Evolutionary conservation across 2,329 filamentous ascomycete genomes (phyloP).

Genomic region (Colletotrichum camelliae): DNA sequence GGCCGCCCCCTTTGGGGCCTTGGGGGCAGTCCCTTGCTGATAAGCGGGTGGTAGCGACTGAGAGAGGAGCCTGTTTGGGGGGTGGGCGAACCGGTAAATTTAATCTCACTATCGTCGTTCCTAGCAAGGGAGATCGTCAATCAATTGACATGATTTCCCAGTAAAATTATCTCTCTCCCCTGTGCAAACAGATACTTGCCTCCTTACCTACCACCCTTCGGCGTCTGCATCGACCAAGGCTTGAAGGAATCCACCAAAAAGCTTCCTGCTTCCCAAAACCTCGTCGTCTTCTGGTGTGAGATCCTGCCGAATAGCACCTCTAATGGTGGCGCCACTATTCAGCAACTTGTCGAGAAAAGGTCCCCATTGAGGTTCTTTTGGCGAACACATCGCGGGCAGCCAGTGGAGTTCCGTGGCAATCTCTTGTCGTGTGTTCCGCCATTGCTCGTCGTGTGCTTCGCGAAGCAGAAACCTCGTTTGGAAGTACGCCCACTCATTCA

Average conservation of each 20-base stretch:
- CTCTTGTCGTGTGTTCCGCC: accelerated
- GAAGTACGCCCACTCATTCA: not conserved
- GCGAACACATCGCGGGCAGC: not conserved
- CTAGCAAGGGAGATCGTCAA: not conserved
- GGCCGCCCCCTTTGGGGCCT: not conserved
- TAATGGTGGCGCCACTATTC: accelerated
- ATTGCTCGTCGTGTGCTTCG: not conserved
- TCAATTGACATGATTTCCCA: not conserved
- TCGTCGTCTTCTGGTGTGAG: not conserved
- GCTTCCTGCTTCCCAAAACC: not conserved
- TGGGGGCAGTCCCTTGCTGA: not conserved
- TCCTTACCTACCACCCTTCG: not conserved
- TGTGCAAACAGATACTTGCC: not conserved
- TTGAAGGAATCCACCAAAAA: not conserved
- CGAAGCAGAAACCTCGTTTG: not conserved
- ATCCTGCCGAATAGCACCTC: not conserved
- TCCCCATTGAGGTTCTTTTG: not conserved
- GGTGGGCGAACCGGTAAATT: not conserved
- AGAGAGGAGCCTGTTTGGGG: not conserved
- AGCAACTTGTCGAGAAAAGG: not conserved
- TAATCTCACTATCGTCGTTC: not conserved
- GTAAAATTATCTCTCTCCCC: not conserved
- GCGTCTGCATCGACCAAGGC: not conserved
- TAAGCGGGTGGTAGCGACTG: not conserved
- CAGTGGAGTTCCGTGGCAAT: not conserved